A percentile compares a stretch with the other conserved stretches of the same genome.
Conservation (phyloP, 2,329 filamentous ascomycete species). For the Curvularia lunata region DNA sequence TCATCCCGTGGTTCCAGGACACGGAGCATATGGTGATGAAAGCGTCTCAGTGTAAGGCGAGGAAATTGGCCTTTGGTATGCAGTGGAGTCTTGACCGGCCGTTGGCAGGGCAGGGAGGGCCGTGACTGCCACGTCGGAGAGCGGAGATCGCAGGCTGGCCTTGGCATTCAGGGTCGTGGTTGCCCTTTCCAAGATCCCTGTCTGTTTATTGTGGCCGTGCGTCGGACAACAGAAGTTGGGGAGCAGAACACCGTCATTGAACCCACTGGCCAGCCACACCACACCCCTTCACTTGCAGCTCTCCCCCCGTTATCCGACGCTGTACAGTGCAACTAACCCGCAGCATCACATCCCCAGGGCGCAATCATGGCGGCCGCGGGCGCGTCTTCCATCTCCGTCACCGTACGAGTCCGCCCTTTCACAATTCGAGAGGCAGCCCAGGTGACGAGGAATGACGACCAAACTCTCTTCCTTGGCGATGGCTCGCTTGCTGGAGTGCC, state of each 20-base stretch:
- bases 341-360: constrained; percentile 19
- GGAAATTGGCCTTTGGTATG: neutral
- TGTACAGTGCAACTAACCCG: constrained; percentile 21
- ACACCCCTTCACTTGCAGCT: constrained; percentile 26
- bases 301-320: constrained; percentile 17
- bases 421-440: constrained; percentile 94
- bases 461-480: constrained; percentile 91
- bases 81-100: neutral
- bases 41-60: neutral
- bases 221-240: constrained; percentile 25
- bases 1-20: neutral
- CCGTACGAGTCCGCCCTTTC: constrained; percentile 69
- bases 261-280: constrained; percentile 23
- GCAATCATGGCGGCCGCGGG: constrained; percentile 50
- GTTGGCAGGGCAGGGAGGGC: neutral
- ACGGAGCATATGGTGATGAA: neutral
- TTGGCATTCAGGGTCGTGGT: constrained; percentile 29
- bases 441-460: constrained; percentile 79
- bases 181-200: constrained; percentile 31
- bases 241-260: constrained; percentile 32
- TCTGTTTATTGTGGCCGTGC: constrained; percentile 38
- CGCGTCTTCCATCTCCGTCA: constrained; percentile 59
- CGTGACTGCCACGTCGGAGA: constrained; percentile 13
- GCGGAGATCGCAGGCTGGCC: constrained; percentile 9
- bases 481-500: constrained; percentile 89